Evolutionary conservation across 345 rosid species (phyloP).

Genomic region (Acer campestre): DNA sequence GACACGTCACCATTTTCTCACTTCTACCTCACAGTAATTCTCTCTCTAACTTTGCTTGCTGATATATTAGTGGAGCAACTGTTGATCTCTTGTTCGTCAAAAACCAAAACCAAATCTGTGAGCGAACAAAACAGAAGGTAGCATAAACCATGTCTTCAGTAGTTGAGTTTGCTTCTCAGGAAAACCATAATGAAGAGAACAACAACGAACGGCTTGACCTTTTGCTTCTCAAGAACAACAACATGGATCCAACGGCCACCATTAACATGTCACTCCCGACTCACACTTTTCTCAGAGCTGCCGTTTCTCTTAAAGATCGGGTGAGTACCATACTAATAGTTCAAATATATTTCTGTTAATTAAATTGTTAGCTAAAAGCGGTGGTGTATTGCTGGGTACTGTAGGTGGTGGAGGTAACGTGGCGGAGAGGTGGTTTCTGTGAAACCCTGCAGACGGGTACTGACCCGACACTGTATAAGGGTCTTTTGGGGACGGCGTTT

Average conservation of each 20-base stretch:
- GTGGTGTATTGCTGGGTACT: background rate
- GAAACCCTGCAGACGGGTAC: constrained; percentile 16
- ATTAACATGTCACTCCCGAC: constrained; percentile 35
- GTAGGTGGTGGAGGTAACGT: constrained; percentile 70
- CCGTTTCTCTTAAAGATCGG: constrained; percentile 73
- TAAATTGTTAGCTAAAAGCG: background rate
- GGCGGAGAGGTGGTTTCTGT: constrained; percentile 37
- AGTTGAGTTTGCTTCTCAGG: constrained; percentile 38
- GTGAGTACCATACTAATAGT: constrained; percentile 15
- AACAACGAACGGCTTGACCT: constrained; percentile 15
- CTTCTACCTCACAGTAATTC: background rate
- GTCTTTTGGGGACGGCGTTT: constrained; percentile 80
- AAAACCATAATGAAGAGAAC: constrained; percentile 31
- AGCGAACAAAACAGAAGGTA: no score
- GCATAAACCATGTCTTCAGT: constrained; percentile 37
- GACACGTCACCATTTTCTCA: background rate
- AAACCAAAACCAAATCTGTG: background rate
- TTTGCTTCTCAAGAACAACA: constrained; percentile 5
- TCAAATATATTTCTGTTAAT: no score
- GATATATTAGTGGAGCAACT: background rate
- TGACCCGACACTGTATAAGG: constrained; percentile 76
- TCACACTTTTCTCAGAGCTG: constrained; percentile 60
- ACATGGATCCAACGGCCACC: constrained; percentile 38
- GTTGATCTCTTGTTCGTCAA: background rate
- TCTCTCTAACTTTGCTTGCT: background rate